phyloP scores from a whole-genome alignment of 345 rosid species.

The Excoecaria agallocha region DNA sequence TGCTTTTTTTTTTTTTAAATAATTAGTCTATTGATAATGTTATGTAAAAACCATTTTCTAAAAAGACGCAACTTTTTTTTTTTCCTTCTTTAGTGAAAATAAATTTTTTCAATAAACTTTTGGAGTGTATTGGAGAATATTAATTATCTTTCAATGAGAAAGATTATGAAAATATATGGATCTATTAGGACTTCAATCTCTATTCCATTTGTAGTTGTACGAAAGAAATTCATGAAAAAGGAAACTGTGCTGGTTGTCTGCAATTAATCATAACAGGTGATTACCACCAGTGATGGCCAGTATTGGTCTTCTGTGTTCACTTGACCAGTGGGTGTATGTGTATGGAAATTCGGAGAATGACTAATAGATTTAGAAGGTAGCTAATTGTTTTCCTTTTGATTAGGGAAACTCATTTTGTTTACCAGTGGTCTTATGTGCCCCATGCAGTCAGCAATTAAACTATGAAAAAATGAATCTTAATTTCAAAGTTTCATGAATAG shows the following conservation, averaged over 20 bases:
- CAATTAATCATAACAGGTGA: not conserved
- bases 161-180: not conserved
- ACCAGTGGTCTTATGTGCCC: not conserved
- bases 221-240: not conserved
- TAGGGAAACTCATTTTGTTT: not conserved
- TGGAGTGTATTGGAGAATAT: not conserved
- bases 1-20: not conserved
- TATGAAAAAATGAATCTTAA: not conserved
- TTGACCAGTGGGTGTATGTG: not conserved
- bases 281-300: not conserved
- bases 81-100: not conserved
- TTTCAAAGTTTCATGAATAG: not conserved
- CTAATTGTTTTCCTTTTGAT: not conserved
- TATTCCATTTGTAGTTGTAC: not conserved
- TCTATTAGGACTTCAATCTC: not conserved
- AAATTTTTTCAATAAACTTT: not conserved
- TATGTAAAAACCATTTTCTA: not conserved
- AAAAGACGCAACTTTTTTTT: not conserved
- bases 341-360: not conserved
- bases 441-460: not conserved
- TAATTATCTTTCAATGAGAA: not conserved
- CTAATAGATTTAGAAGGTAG: not conserved
- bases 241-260: not conserved
- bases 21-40: not conserved
- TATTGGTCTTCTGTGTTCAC: not conserved